Conservation (phyloP, 78 protist species). For the Planoprotostelium fungivorum region DNA sequence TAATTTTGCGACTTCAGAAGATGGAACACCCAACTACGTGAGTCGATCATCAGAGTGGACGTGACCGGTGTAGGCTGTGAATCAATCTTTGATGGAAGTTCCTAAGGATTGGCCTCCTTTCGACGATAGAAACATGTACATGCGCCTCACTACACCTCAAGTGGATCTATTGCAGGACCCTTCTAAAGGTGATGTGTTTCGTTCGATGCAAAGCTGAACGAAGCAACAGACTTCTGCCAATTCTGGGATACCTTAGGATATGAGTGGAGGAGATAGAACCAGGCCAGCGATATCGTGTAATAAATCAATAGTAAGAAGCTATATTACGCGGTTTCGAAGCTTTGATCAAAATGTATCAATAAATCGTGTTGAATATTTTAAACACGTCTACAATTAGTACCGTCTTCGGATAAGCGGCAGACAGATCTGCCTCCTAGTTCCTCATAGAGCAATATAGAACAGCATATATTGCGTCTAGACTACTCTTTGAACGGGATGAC, state of each 20-base stretch:
- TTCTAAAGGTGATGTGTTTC: too few species aligned
- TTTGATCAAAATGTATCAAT: too few species aligned
- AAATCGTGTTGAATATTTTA: too few species aligned
- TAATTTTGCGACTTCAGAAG: not conserved
- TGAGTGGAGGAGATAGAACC: not conserved
- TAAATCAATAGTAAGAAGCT: too few species aligned
- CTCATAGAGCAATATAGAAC: too few species aligned
- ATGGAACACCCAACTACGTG: not conserved
- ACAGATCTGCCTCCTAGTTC: too few species aligned
- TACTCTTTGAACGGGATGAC: not conserved
- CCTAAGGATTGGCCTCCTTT: not conserved
- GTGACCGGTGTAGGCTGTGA: not conserved
- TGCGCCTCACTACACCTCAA: not conserved
- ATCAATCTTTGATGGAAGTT: not conserved
- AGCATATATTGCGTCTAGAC: too few species aligned
- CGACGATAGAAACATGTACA: not conserved
- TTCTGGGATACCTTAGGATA: not conserved
- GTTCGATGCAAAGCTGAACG: not conserved
- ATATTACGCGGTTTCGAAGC: too few species aligned
- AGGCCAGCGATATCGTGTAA: too few species aligned
- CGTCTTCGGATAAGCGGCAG: too few species aligned
- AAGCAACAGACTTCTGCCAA: not conserved
- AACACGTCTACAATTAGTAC: too few species aligned
- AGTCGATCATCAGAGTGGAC: not conserved
- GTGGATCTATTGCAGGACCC: too few species aligned